Evolutionary conservation across 1,284 basidiomycete species (phyloP).

Genomic region (Tremellales sp.): DNA sequence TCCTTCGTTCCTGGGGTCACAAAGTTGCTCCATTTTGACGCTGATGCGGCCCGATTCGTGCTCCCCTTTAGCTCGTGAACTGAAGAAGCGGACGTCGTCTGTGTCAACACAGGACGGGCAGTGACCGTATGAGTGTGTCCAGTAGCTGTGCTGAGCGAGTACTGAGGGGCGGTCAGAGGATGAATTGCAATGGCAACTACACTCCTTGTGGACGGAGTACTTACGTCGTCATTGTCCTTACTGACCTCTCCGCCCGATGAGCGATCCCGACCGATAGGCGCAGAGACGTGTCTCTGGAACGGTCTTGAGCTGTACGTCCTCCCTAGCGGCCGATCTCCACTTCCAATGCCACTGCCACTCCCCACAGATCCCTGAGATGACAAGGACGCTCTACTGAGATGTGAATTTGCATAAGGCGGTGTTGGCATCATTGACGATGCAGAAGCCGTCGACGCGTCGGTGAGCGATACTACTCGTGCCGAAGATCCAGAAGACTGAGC

Average conservation of each 20-base stretch:
- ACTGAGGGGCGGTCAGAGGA: constrained; percentile 2
- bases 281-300: constrained; percentile 35
- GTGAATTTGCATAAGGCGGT: constrained; percentile 14
- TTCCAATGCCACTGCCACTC: constrained; percentile 1
- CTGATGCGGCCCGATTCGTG: constrained; percentile 2
- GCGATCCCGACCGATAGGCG: constrained; percentile 19
- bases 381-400: constrained; percentile 4
- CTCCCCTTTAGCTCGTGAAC: constrained; percentile 6
- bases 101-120: constrained; percentile 17
- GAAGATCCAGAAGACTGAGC: constrained; percentile 31
- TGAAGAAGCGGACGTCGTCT: constrained; percentile 22
- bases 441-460: constrained; percentile 27
- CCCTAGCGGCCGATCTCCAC: constrained; percentile 3
- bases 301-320: constrained; percentile 11
- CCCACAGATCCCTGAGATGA: constrained; percentile 3
- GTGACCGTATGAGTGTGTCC: constrained; percentile 7
- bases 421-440: constrained; percentile 24
- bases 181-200: not conserved
- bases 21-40: too few relatives aligned
- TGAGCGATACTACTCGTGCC: constrained; percentile 19
- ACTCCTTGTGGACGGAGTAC: not conserved
- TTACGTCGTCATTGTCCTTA: constrained; percentile 5
- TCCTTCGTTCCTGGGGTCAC: constrained; percentile 34
- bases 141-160: constrained; percentile 12
- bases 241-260: constrained; percentile 4